Percentiles rank a stretch among this genome's conserved stretches.
Conservation (phyloP, 306 rosid genomes). For the Quercus ilex region DNA sequence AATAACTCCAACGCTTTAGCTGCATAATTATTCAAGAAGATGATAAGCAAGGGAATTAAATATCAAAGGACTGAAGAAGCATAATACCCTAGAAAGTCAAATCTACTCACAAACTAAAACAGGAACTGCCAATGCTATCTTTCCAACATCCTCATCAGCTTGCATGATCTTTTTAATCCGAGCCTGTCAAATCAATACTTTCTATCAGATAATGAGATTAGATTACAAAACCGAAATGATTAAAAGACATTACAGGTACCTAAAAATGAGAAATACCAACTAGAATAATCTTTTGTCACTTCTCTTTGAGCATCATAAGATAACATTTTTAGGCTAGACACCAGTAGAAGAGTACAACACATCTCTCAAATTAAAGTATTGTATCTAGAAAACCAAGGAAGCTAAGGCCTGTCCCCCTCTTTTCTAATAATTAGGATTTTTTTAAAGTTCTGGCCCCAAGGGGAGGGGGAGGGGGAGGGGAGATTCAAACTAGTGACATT, state of each 20-base stretch:
- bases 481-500: too few relatives aligned
- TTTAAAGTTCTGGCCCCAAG: too few relatives aligned
- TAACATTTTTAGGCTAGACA: background rate
- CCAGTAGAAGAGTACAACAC: background rate
- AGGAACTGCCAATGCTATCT: constrained; percentile 93
- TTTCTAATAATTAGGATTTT: background rate
- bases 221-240: background rate
- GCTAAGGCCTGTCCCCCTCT: too few relatives aligned
- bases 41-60: constrained; percentile 17
- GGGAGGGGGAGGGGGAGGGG: too few relatives aligned
- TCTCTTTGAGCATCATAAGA: background rate
- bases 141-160: constrained; percentile 97
- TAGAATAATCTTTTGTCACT: constrained; percentile 4
- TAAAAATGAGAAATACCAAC: background rate
- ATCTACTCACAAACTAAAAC: constrained; percentile 90
- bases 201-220: constrained; percentile 24
- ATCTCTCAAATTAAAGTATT: background rate
- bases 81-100: constrained; percentile 11
- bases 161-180: constrained; percentile 96
- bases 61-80: background rate
- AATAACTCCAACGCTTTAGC: constrained; percentile 95
- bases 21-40: constrained; percentile 37
- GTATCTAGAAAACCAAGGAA: background rate
- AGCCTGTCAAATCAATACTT: constrained; percentile 48
- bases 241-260: background rate